Percentiles rank a stretch among this genome's conserved stretches.
phyloP scores from a whole-genome alignment of 1,284 basidiomycete genomes.

The Malassezia equina region DNA sequence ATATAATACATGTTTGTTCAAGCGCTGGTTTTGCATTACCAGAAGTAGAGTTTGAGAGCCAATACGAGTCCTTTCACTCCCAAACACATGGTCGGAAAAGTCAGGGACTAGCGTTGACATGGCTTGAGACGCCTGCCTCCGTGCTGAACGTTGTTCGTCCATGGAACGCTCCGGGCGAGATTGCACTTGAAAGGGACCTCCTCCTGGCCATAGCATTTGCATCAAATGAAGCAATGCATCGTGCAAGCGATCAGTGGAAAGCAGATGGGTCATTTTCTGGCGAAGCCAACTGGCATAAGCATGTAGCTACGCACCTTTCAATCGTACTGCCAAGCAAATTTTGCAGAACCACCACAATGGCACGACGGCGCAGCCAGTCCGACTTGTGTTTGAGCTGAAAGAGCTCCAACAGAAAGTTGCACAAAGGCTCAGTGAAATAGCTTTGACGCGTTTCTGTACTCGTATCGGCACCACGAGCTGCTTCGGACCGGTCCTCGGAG shows the following conservation, averaged over 20 bases:
- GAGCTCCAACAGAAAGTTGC: constrained; percentile 78
- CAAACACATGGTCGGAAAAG: constrained; percentile 89
- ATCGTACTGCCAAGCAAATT: constrained; percentile 90
- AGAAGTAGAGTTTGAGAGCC: constrained; percentile 83
- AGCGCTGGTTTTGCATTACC: constrained; percentile 75
- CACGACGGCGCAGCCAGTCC: constrained; percentile 90
- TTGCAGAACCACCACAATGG: constrained; percentile 88
- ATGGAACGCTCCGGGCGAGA: constrained; percentile 58
- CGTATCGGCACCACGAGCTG: neutral
- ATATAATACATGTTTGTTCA: constrained; percentile 55
- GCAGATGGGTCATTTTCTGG: constrained; percentile 58
- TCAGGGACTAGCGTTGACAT: constrained; percentile 86
- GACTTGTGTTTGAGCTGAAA: constrained; percentile 91
- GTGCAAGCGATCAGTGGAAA: constrained; percentile 51
- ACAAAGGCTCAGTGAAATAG: constrained; percentile 68
- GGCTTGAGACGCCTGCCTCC: constrained; percentile 75
- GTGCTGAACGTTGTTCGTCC: constrained; percentile 67
- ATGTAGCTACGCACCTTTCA: constrained; percentile 59
- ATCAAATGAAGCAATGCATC: constrained; percentile 57
- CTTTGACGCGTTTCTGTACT: neutral
- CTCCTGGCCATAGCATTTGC: constrained; percentile 70
- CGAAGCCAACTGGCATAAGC: constrained; percentile 63
- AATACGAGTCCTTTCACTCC: constrained; percentile 77
- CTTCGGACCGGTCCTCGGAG: neutral
- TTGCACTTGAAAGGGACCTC: constrained; percentile 57